Percentiles rank a stretch among this genome's conserved stretches.
These are phyloP conservation scores for Scutellaria baicalensis DNA, from an alignment of 257 asterid species.

Conservation along the genomic window DNA sequence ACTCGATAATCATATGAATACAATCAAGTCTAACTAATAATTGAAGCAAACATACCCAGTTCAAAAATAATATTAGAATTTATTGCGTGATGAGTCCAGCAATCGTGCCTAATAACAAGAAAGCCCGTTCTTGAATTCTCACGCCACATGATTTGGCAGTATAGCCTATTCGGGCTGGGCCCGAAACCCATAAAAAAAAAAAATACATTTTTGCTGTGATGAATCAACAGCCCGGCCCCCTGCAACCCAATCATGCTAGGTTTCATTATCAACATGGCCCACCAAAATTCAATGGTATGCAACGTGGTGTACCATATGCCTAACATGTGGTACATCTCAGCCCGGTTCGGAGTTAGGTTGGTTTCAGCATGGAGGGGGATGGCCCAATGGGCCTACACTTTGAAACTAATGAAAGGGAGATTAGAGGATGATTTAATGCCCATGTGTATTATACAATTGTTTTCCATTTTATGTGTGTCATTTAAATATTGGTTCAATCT, in stretches of 20 bases:
- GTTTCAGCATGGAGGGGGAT: neutral
- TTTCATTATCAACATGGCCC: neutral
- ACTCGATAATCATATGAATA: no score
- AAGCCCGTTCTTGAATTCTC: neutral
- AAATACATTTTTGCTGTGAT: no score
- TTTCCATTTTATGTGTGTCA: neutral
- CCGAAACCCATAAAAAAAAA: neutral
- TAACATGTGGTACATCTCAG: neutral
- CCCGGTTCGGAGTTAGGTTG: neutral
- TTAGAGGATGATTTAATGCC: neutral
- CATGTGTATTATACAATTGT: neutral
- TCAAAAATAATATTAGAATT: no score
- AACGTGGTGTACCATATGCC: conserved; percentile 21
- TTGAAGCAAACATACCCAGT: no score
- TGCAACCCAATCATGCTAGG: neutral
- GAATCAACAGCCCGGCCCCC: no score
- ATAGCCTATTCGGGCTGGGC: neutral
- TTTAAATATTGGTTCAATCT: neutral
- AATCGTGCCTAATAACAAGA: neutral
- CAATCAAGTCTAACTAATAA: no score
- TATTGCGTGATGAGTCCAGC: neutral
- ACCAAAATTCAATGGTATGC: neutral
- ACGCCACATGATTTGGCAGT: neutral
- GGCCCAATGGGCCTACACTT: conserved; percentile 14
- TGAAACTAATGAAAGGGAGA: neutral